These are phyloP conservation scores for Pseudozyma hubeiensis DNA, from an alignment of 1,284 basidiomycete species.

Conservation along the genomic window DNA sequence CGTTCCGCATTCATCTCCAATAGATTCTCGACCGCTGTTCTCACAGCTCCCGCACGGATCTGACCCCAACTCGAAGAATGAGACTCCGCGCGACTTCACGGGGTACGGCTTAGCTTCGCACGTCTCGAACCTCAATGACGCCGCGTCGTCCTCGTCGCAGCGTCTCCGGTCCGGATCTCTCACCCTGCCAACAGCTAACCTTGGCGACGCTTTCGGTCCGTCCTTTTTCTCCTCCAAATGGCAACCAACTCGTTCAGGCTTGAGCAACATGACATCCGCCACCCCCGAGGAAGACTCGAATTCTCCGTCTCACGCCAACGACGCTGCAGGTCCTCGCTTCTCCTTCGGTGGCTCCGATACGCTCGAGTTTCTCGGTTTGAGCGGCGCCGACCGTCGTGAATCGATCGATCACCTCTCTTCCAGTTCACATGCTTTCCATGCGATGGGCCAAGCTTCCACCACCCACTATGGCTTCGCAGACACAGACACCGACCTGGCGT, in stretches of 20 bases:
- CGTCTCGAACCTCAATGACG: constrained; percentile 1
- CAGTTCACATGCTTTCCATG: background rate
- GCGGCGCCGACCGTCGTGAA: constrained; percentile 12
- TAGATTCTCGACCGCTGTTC: constrained; percentile 8
- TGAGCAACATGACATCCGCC: constrained; percentile 46
- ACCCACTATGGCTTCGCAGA: constrained; percentile 15
- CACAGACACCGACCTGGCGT: constrained; percentile 19
- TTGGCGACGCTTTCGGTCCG: constrained; percentile 51
- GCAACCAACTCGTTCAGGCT: constrained; percentile 48
- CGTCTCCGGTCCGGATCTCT: constrained; percentile 52
- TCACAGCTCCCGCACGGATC: background rate
- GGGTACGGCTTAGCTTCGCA: constrained; percentile 5
- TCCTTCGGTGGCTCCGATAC: constrained; percentile 44
- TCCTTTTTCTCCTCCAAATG: constrained; percentile 56
- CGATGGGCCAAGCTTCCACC: constrained; percentile 1
- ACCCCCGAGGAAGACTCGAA: constrained; percentile 16
- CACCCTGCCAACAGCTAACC: constrained; percentile 39
- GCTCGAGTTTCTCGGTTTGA: constrained; percentile 61
- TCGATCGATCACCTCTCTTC: background rate
- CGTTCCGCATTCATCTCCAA: constrained; percentile 8
- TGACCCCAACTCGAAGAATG: background rate
- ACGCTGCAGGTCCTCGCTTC: constrained; percentile 23
- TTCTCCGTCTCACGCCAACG: constrained; percentile 1
- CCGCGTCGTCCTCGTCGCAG: constrained; percentile 18
- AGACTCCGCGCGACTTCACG: constrained; percentile 3